phyloP scores from a whole-genome alignment of 805 yeast species.

The Ogataea corticis region DNA sequence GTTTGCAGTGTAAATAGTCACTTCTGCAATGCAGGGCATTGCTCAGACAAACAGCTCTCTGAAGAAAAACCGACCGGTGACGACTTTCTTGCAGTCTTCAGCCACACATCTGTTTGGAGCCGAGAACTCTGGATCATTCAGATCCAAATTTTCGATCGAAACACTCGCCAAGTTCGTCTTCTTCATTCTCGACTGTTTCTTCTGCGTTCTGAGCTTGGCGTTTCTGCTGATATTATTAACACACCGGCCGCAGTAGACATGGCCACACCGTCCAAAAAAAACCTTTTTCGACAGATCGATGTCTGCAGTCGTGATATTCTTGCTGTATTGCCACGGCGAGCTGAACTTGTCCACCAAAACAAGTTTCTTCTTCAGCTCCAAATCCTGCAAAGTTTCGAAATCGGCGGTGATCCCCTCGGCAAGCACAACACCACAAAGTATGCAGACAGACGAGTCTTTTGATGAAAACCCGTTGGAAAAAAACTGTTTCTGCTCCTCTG shows the following conservation, averaged over 20 bases:
- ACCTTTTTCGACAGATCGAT: slow-evolving; percentile 62
- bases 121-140: slow-evolving; percentile 42
- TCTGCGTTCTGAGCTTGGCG: slow-evolving; percentile 15
- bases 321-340: slow-evolving; percentile 68
- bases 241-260: slow-evolving; percentile 84
- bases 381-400: slow-evolving; percentile 32
- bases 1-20: neutral
- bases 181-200: slow-evolving; percentile 25
- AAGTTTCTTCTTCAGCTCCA: slow-evolving; percentile 29
- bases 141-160: slow-evolving; percentile 27
- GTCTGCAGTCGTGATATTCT: slow-evolving; percentile 53
- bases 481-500: slow-evolving; percentile 10
- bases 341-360: slow-evolving; percentile 28
- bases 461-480: slow-evolving; percentile 33
- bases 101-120: slow-evolving; percentile 66
- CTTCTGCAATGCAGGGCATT: neutral
- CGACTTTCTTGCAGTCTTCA: slow-evolving; percentile 43
- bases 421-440: slow-evolving; percentile 68
- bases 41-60: slow-evolving; percentile 50
- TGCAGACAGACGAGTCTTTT: slow-evolving; percentile 51
- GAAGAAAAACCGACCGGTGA: slow-evolving; percentile 51
- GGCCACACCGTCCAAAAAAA: slow-evolving; percentile 75
- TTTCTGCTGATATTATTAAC: slow-evolving; percentile 59
- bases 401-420: slow-evolving; percentile 70
- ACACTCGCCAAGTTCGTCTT: slow-evolving; percentile 19